Base-by-base conservation (phyloP, 192 early-diverging fungal species). In the Podila epigama region DNA sequence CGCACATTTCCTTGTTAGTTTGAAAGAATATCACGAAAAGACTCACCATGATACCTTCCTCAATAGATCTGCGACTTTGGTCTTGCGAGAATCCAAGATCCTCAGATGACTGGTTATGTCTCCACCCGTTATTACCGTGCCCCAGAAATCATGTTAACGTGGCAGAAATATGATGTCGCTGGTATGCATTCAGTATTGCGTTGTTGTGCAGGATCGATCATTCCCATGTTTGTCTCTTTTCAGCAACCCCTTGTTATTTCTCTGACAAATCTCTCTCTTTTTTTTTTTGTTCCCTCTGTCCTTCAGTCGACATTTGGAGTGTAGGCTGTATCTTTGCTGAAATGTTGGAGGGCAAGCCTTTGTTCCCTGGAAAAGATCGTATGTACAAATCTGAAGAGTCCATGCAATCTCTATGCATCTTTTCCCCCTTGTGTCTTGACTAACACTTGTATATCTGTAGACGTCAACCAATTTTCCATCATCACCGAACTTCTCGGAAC, bases 41-140 rank as follows among this genome's bases (percentile, higher is more conserved):
- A 1, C 11, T 7, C 2, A 33, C 31, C 2, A 15, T 16, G 16
- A 34, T 35, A 37, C n/a, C 36, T 50, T 18, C 51, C 52, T 22
- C 28, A 10, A 29, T 66, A 84, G 86, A 99, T 99, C 69, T 97
- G 96, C 81, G 97, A 99, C 81, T 96, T 99, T 81, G 97, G 97
- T 5, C 80, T 99, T 50, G 97, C 97, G 4, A 91, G 97, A 65
- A 90, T 97, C 44, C 93, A 95, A 65, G 96, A 97, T 66, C 90
- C 92, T 63, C 93, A 96, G 78, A 98, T 98, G 96, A 98, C 96
- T 25, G 96, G 96, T 29, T 99, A 99, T 81, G 97, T 97, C 22
- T 95, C 96, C 9, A 97, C 97, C 15, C 87, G 97, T 39, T 97
- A 97, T 83, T 99, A 99, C 75, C 91, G 97, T 64, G 96, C 97